These are phyloP conservation scores for Aciculosporium take DNA, from an alignment of 2,329 filamentous ascomycete species.

Conservation along the genomic window DNA sequence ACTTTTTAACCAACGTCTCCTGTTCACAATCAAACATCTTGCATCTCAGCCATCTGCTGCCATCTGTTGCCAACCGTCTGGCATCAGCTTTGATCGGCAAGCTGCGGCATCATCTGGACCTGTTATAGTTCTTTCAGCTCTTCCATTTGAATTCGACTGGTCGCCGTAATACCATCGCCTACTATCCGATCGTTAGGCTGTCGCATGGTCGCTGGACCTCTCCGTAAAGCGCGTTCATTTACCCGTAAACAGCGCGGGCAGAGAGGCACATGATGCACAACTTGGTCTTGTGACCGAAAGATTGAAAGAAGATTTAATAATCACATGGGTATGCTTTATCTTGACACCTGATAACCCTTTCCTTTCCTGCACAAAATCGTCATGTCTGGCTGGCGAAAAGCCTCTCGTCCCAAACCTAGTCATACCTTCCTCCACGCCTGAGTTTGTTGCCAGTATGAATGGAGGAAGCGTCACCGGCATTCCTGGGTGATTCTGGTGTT, in stretches of 20 bases:
- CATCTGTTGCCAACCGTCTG: conserved; percentile 13
- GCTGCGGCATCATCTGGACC: conserved; percentile 12
- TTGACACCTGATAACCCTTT: conserved; percentile 12
- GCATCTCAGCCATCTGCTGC: too few relatives aligned
- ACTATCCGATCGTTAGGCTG: conserved; percentile 4
- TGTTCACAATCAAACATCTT: conserved; percentile 16
- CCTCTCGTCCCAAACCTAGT: background rate
- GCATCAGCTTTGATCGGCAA: conserved; percentile 13
- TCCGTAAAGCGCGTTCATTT: conserved; percentile 13
- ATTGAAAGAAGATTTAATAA: conserved; percentile 14
- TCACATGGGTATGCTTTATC: conserved; percentile 18
- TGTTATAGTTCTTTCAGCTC: conserved; percentile 9
- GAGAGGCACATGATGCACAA: conserved; percentile 6
- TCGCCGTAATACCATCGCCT: conserved; percentile 5
- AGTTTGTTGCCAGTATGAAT: conserved; percentile 6
- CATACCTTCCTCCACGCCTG: background rate
- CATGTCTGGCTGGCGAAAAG: background rate
- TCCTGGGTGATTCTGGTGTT: conserved; percentile 6
- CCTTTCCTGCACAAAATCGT: conserved; percentile 5
- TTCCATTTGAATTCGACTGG: conserved; percentile 5
- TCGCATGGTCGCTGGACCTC: conserved; percentile 6
- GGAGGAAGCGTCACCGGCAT: conserved; percentile 6
- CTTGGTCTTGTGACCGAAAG: conserved; percentile 2
- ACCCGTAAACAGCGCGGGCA: conserved; percentile 21
- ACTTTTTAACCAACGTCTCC: conserved; percentile 20